Conservation (phyloP, 495 filamentous ascomycete species). For the Penicillium egyptiacum region DNA sequence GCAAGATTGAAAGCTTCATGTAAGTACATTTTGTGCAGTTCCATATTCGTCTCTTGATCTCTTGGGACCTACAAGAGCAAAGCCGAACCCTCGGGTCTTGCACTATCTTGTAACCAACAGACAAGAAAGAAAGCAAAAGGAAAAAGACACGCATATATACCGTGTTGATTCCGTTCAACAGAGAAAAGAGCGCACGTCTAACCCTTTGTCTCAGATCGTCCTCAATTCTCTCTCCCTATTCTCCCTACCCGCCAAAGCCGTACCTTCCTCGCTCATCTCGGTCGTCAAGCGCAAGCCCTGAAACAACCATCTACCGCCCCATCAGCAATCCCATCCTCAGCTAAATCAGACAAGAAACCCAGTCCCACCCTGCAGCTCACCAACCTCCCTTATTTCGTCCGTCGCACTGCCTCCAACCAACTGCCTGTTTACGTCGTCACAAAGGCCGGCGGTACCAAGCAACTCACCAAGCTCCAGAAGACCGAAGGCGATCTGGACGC, state of each 20-base stretch:
- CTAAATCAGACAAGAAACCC: slow-evolving; percentile 20
- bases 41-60: background rate
- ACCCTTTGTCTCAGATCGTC: slow-evolving; percentile 22
- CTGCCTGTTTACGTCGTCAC: slow-evolving; percentile 74
- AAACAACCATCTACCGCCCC: slow-evolving; percentile 35
- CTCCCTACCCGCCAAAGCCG: slow-evolving; percentile 35
- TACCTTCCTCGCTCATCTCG: slow-evolving; percentile 45
- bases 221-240: slow-evolving; percentile 23
- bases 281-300: slow-evolving; percentile 40
- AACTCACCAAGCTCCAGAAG: slow-evolving; percentile 73
- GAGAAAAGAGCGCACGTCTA: background rate
- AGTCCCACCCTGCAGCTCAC: slow-evolving; percentile 34
- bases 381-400: slow-evolving; percentile 68
- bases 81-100: background rate
- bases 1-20: slow-evolving; percentile 32
- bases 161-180: background rate
- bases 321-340: slow-evolving; percentile 29
- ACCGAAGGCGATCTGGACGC: slow-evolving; percentile 67
- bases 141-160: slow-evolving; percentile 1
- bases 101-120: slow-evolving; percentile 2
- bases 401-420: slow-evolving; percentile 67
- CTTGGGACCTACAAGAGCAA: background rate
- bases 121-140: background rate
- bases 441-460: slow-evolving; percentile 76
- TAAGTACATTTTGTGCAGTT: slow-evolving; percentile 21